Evolutionary conservation across 257 asterid genomes (phyloP).

Genomic region (Ajuga chamaepitys): DNA sequence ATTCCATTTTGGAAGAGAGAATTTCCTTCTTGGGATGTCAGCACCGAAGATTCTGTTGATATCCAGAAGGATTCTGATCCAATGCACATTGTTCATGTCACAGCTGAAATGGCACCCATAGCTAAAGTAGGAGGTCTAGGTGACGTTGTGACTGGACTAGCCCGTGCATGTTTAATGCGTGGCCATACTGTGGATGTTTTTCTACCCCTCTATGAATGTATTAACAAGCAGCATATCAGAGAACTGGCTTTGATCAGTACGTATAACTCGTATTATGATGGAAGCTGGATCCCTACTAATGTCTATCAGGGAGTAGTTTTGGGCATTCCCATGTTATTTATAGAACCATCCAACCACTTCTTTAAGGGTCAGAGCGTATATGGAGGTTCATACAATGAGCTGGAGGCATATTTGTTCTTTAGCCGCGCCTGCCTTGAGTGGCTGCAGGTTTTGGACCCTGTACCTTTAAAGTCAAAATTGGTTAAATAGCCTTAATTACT

Average conservation of each 20-base stretch:
- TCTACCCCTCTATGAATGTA: slow-evolving; percentile 84
- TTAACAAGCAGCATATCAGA: slow-evolving; percentile 41
- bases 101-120: slow-evolving; percentile 89
- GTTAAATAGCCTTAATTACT: not conserved
- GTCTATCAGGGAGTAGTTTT: slow-evolving; percentile 58
- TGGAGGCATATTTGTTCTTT: slow-evolving; percentile 80
- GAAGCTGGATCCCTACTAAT: slow-evolving; percentile 63
- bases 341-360: slow-evolving; percentile 67
- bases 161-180: slow-evolving; percentile 57
- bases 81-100: slow-evolving; percentile 61
- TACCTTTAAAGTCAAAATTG: not conserved
- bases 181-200: slow-evolving; percentile 75
- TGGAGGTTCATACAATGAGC: slow-evolving; percentile 85
- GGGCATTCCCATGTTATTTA: slow-evolving; percentile 50
- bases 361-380: slow-evolving; percentile 74
- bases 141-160: slow-evolving; percentile 80
- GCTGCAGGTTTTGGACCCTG: slow-evolving; percentile 61
- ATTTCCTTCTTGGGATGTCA: slow-evolving; percentile 52
- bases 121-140: slow-evolving; percentile 94
- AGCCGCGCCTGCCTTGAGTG: slow-evolving; percentile 93
- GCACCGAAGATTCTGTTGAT: slow-evolving; percentile 22
- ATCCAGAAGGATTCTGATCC: slow-evolving; percentile 54
- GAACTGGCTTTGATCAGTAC: slow-evolving; percentile 42
- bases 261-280: slow-evolving; percentile 54
- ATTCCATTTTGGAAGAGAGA: slow-evolving; percentile 72